These are phyloP conservation scores for Phytopythium chamaehyphon DNA, from an alignment of 352 stramenopile genomes.

Conservation along the genomic window DNA sequence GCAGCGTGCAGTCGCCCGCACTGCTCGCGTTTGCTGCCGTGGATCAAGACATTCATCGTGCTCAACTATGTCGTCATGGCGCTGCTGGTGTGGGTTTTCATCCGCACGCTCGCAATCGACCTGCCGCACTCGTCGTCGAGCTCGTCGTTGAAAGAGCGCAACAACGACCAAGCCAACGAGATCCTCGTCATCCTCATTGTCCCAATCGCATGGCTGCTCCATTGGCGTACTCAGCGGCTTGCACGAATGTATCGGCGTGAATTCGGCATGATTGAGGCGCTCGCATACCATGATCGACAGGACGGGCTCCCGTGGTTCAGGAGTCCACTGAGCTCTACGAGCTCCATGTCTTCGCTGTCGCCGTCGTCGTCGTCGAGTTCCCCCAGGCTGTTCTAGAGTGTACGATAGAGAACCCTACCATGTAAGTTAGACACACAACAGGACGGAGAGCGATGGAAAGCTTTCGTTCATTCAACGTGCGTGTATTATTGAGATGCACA, in stretches of 20 bases:
- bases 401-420: too few species aligned
- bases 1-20: slow-evolving; percentile 24
- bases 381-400: too few species aligned
- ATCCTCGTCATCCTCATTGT: slow-evolving; percentile 26
- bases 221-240: slow-evolving; percentile 20
- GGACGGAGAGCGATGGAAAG: too few species aligned
- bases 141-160: neutral
- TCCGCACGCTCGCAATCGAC: slow-evolving; percentile 18
- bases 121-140: slow-evolving; percentile 7
- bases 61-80: slow-evolving; percentile 29
- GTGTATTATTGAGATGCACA: too few species aligned
- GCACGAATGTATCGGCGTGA: slow-evolving; percentile 27
- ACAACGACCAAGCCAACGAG: slow-evolving; percentile 10
- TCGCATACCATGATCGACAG: neutral
- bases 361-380: neutral
- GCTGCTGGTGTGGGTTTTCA: slow-evolving; percentile 20
- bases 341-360: slow-evolving; percentile 5
- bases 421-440: too few species aligned
- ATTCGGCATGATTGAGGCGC: slow-evolving; percentile 27
- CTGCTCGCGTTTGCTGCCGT: slow-evolving; percentile 17
- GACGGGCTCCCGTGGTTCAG: neutral
- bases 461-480: too few species aligned
- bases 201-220: slow-evolving; percentile 16
- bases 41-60: slow-evolving; percentile 25
- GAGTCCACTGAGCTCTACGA: slow-evolving; percentile 1